These are phyloP conservation scores for Pythium plurisporium DNA, from an alignment of 352 stramenopile genomes.

Conservation along the genomic window DNA sequence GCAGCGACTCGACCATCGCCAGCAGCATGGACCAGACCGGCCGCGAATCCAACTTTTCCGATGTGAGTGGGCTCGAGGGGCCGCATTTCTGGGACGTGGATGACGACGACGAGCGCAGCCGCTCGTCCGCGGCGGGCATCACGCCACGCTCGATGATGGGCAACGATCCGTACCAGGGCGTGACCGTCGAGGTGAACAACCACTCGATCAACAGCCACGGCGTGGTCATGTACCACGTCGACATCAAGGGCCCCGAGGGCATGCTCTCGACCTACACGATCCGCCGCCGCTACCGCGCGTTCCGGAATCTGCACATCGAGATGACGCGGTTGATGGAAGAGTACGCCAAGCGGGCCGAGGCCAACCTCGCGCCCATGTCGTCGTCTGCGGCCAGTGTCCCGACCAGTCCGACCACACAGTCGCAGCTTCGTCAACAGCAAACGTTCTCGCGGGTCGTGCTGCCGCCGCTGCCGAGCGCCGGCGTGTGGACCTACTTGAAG, in stretches of 20 bases:
- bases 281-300: slow-evolving; percentile 69
- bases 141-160: slow-evolving; percentile 29
- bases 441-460: slow-evolving; percentile 26
- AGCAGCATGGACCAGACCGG: no score
- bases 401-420: slow-evolving; percentile 28
- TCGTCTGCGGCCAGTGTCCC: slow-evolving; percentile 20
- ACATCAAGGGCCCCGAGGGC: slow-evolving; percentile 74
- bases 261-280: slow-evolving; percentile 85
- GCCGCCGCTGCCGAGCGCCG: slow-evolving; percentile 53
- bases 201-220: slow-evolving; percentile 52
- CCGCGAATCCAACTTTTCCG: slow-evolving; percentile 56
- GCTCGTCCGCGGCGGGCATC: slow-evolving; percentile 23
- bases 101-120: slow-evolving; percentile 30
- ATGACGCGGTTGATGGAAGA: slow-evolving; percentile 50
- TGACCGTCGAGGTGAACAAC: slow-evolving; percentile 48
- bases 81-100: slow-evolving; percentile 53
- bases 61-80: slow-evolving; percentile 57
- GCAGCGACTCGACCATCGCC: neutral
- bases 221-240: slow-evolving; percentile 85
- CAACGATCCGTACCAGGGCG: slow-evolving; percentile 57
- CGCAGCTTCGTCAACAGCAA: slow-evolving; percentile 23
- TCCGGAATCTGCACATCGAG: slow-evolving; percentile 74
- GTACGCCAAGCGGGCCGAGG: slow-evolving; percentile 17
- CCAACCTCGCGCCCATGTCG: slow-evolving; percentile 12
- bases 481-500: slow-evolving; percentile 81